Percentiles rank a stretch among this genome's conserved stretches.
Conservation (phyloP, 768 basidiomycete genomes). For the Ephemerocybe angulata region DNA sequence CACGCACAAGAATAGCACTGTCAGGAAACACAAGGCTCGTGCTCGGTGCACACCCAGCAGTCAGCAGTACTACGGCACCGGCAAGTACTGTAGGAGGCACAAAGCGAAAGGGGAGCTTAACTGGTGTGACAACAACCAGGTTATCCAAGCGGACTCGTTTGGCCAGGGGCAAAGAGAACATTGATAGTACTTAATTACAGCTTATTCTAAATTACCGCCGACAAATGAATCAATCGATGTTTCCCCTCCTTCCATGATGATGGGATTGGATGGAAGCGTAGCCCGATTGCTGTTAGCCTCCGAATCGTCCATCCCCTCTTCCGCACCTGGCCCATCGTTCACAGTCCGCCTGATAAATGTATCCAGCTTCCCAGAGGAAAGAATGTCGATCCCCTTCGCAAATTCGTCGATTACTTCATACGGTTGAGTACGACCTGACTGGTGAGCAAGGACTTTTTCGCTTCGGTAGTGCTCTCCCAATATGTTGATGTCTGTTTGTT, state of each 20-base stretch:
- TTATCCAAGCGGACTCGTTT: no score
- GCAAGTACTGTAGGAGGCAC: no score
- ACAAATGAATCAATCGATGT: not conserved
- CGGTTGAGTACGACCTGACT: conserved; percentile 5
- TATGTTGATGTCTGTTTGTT: not conserved
- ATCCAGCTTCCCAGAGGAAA: not conserved
- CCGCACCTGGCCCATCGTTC: not conserved
- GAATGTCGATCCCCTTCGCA: not conserved
- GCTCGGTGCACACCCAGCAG: no score
- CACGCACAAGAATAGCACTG: no score
- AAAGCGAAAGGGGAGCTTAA: no score
- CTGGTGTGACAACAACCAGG: no score
- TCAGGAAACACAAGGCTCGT: no score
- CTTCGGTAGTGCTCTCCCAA: not conserved
- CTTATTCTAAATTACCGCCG: not conserved
- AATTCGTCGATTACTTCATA: conserved; percentile 9
- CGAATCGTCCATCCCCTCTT: not conserved
- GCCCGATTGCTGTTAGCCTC: no score
- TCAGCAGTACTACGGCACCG: no score
- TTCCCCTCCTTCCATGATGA: not conserved
- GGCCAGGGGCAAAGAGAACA: not conserved
- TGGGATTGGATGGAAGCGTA: not conserved
- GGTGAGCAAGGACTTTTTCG: conserved; percentile 3
- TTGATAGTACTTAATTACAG: not conserved
- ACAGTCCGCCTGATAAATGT: conserved; percentile 3